Evolutionary conservation across 306 rosid genomes (phyloP), one percentile per base, ranked within the genome.

Genomic region (Malus orientalis): DNA sequence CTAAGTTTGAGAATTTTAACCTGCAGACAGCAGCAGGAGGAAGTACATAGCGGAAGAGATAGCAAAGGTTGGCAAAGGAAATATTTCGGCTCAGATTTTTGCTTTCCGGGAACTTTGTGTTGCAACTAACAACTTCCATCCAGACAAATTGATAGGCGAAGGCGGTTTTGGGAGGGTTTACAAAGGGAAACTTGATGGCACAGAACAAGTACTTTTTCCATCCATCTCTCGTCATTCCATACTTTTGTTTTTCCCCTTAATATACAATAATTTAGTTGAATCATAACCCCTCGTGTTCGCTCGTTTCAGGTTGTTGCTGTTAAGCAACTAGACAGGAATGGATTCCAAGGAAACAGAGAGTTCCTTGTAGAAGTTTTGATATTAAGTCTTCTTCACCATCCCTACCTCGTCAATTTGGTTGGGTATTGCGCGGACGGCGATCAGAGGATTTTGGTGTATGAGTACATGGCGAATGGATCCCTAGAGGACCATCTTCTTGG

Each of bases 91-190:
- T 64, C 86, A 83, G 67, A 66, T 80, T 15, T 88, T 91, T 42
- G 47, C 87, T 40, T 93, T 85, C 73, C 70, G 79, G 3, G 98
- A 93, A 75, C 83, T 93, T 67, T 85, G 87, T 32, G 88, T 67
- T 63, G 98, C 96, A 32, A 91, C 98, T 11, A 83, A 86, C 69
- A 87, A 91, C 73, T 93, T 93, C 83, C 87, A 87, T 65, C 82
- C 81, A 4, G 82, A 75, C 2, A 80, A 88, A 45, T 81, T 91
- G 73, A 74, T 94, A n/a, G 98, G 98, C 1, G 98, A 92, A 90
- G 98, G 98, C 12, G 98, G 96, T 53, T 95, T 92, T 78, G 96
- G 97, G 33, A 88, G 95, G 63, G 98, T 95, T 12, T 92, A 90
- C 83, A 86, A 85, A 81, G 98, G 98, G 71, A 38, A 69, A 68